Conservation (phyloP, 257 asterid genomes). For the Solanum sitiens region DNA sequence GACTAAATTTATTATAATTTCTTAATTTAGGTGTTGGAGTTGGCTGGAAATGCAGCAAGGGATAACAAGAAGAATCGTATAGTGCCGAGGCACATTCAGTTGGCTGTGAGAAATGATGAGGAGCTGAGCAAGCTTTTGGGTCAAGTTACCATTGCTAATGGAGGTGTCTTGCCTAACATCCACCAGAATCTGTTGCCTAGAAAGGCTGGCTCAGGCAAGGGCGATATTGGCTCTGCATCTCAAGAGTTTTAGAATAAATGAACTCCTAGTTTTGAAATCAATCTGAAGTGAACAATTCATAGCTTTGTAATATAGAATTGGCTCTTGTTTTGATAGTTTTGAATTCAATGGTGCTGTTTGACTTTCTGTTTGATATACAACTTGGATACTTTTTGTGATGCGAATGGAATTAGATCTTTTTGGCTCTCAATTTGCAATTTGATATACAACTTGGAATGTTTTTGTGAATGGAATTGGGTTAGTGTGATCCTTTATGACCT, state of each 20-base stretch:
- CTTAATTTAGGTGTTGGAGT: background rate
- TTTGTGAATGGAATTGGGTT: background rate
- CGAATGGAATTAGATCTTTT: background rate
- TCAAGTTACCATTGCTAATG: slow-evolving; percentile 2
- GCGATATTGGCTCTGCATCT: background rate
- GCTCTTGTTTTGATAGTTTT: background rate
- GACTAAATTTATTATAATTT: background rate
- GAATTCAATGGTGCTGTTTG: background rate
- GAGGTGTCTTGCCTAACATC: slow-evolving; percentile 2
- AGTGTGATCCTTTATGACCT: background rate
- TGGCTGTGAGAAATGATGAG: slow-evolving; percentile 7
- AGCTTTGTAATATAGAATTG: background rate
- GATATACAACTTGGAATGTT: background rate
- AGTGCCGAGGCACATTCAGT: background rate
- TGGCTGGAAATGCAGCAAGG: slow-evolving; percentile 8
- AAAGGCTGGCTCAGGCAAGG: slow-evolving; percentile 1
- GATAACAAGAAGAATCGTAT: slow-evolving; percentile 5
- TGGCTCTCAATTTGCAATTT: background rate
- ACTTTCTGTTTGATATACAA: background rate
- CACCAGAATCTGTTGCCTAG: slow-evolving; percentile 3
- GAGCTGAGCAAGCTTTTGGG: slow-evolving; percentile 9
- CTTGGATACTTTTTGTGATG: background rate
- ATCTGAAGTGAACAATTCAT: background rate
- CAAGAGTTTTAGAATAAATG: background rate
- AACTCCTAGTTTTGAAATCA: background rate